Evolutionary conservation across 139 green algal genomes (phyloP).

Genomic region (Tetradesmus lagerheimii): DNA sequence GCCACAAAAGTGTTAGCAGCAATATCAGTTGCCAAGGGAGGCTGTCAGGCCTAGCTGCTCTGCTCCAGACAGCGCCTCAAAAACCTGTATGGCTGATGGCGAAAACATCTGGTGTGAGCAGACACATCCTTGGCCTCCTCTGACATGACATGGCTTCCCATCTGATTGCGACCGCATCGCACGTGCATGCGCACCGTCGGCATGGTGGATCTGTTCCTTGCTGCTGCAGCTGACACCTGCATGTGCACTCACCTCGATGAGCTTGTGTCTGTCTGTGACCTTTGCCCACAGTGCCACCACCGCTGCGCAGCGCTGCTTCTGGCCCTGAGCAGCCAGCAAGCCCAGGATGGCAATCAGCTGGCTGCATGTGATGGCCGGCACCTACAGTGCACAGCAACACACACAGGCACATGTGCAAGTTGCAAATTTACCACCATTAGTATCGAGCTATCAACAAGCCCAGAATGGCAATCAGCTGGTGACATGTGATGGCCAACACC

Average conservation of each 20-base stretch:
- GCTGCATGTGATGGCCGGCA: not conserved
- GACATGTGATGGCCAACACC: not conserved
- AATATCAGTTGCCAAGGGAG: not conserved
- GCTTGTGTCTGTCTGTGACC: constrained; percentile 10
- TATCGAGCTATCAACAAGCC: not conserved
- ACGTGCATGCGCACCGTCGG: no score
- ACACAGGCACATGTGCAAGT: no score
- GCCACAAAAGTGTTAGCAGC: not conserved
- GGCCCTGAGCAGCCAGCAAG: not conserved
- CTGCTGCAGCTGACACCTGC: not conserved
- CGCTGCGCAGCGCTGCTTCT: not conserved
- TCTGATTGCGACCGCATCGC: no score
- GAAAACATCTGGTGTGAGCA: no score
- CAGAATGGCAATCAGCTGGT: constrained; percentile 26
- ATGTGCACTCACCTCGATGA: constrained; percentile 30
- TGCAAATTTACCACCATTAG: no score
- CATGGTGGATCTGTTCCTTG: no score
- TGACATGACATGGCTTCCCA: no score
- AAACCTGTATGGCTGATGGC: no score
- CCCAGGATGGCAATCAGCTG: constrained; percentile 25
- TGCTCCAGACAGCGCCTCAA: constrained; percentile 23
- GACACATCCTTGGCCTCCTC: no score
- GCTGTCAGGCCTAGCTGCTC: constrained; percentile 45
- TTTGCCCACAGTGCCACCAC: constrained; percentile 39
- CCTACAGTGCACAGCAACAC: not conserved